Evolutionary conservation across 1,284 basidiomycete species (phyloP), one percentile per base, ranked within the genome.

Genomic region (Mycena sp.): DNA sequence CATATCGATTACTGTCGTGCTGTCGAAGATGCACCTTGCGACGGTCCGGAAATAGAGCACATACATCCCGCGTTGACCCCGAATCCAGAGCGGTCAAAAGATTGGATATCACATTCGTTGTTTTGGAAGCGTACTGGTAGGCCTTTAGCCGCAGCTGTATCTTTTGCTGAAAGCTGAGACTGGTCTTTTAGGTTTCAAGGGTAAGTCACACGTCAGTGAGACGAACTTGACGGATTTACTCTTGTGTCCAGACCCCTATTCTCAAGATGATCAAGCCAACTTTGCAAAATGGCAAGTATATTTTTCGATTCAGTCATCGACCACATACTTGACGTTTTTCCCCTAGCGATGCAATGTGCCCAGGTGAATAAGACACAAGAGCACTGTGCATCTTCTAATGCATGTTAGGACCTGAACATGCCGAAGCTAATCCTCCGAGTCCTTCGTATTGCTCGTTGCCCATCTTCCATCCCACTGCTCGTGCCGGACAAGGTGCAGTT

Each of bases 201-300:
- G 73, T 73, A 41, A n/a, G 40, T 26, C 10, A 0, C 14, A 28
- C 32, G 32, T 50, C n/a, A n/a, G n/a, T n/a, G n/a, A n/a, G n/a
- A n/a, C n/a, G n/a, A n/a, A n/a, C n/a, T n/a, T n/a, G n/a, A n/a
- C n/a, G n/a, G n/a, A n/a, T n/a, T n/a, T n/a, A n/a, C n/a, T n/a
- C n/a, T n/a, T n/a, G n/a, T n/a, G n/a, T n/a, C n/a, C n/a, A 82
- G 87, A 89, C 70, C 87, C 87, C 0, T 89, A 89, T 54, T 82
- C 86, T 12, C 79, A 75, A 29, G 83, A 85, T 32, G 85, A 88
- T 55, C 83, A 83, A 64, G 44, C 75, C 0, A 81, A 81, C 32
- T 89, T 87, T 69, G 75, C 77, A 0, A 85, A 85, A 71, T 88
- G 87, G 86, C 86, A 59, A 35, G 81, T 71, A 9, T 6, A 4